Percentiles rank a stretch among this genome's conserved stretches.
Evolutionary conservation across 257 asterid species (phyloP).

Genomic region (Solanum arcanum): DNA sequence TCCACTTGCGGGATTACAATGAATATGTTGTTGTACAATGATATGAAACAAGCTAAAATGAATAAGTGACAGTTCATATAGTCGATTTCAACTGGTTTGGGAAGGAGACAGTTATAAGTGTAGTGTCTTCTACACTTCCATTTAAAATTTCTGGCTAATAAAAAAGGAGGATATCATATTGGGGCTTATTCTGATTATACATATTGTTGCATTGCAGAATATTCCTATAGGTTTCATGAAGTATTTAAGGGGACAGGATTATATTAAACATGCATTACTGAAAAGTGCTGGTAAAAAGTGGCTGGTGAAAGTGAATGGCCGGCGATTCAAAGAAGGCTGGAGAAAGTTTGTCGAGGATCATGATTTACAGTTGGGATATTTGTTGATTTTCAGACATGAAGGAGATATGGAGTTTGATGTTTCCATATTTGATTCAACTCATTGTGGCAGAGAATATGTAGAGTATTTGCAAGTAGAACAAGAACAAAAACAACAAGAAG

Average conservation of each 20-base stretch:
- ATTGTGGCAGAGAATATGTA: background rate
- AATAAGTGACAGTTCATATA: background rate
- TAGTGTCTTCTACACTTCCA: background rate
- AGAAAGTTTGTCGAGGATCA: no score
- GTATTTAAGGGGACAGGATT: background rate
- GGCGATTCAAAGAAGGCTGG: no score
- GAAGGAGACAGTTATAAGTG: background rate
- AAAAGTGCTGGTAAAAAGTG: background rate
- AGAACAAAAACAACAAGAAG: background rate
- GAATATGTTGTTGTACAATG: background rate
- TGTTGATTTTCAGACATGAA: slow-evolving; percentile 4
- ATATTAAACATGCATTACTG: background rate
- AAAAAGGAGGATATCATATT: background rate
- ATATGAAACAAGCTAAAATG: background rate
- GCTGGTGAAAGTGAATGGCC: background rate
- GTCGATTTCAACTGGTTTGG: background rate
- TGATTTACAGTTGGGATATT: background rate
- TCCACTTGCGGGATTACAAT: background rate
- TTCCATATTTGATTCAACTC: background rate
- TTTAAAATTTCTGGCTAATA: background rate
- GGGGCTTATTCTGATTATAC: background rate
- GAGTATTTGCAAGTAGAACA: background rate
- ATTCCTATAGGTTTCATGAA: slow-evolving; percentile 1
- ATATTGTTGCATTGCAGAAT: background rate
- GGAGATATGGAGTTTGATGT: slow-evolving; percentile 2